These are phyloP conservation scores for Hibiscus mutabilis DNA, from an alignment of 345 rosid species.

Conservation along the genomic window DNA sequence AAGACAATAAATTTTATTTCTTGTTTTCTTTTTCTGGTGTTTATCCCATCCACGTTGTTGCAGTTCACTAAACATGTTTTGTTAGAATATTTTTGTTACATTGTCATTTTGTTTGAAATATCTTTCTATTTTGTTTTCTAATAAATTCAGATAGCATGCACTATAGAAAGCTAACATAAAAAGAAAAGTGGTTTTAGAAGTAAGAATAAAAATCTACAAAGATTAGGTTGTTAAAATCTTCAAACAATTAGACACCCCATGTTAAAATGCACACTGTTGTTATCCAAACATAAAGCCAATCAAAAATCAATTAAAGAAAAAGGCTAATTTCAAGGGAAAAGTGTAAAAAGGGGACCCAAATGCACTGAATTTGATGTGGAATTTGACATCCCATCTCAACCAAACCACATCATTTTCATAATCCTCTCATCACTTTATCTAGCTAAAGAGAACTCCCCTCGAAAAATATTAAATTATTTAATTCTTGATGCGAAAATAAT, in stretches of 20 bases:
- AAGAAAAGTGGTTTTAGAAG: background rate
- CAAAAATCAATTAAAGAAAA: background rate
- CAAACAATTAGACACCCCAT: conserved; percentile 1
- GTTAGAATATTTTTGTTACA: too few species aligned
- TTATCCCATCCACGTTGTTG: too few species aligned
- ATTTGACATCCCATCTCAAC: conserved; percentile 9
- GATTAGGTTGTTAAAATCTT: background rate
- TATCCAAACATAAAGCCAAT: background rate
- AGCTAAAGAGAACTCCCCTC: too few species aligned
- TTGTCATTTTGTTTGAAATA: too few species aligned
- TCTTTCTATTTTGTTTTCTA: too few species aligned
- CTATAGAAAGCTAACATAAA: background rate
- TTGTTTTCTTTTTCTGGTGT: too few species aligned
- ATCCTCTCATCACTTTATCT: background rate
- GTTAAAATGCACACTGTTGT: background rate
- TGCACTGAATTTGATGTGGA: background rate
- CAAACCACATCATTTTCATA: conserved; percentile 8
- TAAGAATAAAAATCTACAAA: background rate
- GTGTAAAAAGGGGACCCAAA: background rate
- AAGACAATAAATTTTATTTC: too few species aligned
- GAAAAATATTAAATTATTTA: too few species aligned
- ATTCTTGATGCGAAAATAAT: too few species aligned
- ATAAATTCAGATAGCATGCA: background rate
- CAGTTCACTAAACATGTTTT: too few species aligned
- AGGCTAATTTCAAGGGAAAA: background rate